Base-by-base conservation (phyloP, 2,329 filamentous ascomycete species). In the Aspergillus fructus region DNA sequence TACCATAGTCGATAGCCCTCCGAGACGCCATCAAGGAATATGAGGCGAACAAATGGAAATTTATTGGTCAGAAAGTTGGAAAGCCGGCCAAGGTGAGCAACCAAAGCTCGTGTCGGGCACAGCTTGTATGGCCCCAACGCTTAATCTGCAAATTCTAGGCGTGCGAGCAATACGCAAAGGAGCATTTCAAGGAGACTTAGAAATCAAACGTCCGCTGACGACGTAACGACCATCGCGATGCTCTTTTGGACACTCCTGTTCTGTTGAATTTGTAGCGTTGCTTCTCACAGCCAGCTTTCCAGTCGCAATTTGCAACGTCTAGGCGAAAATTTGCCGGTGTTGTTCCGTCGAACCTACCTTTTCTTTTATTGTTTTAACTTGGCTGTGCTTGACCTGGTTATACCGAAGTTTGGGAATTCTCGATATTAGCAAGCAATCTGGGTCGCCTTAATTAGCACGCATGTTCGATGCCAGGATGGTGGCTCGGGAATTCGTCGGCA, bases 11-110 rank as follows among this genome's bases (percentile, higher is more conserved):
- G 21, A 68, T 73, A 61, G 76, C 77, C 33, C 81, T 99, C 58
- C 85, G 96, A 64, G 91, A 90, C 63, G 94, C 94, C 30, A 99
- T 99, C 78, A 97, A 96, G 78, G 94, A 99, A 73, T 97, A 97
- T 77, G 94, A 99, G 74, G 89, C 91, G 71, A 97, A 96, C 76
- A 97, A 97, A 74, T 99, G 94, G 94, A 97, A 97, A 78, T 87
- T 89, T 24, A 97, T 97, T 71, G 94, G 94, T 37, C 88, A 91
- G 74, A 97, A 97, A 77, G 91, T 99, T 66, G 92, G 93, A 70
- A 99, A 99, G 78, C 94, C 94, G 49, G 94, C 94, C 66, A 99
- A 99, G 87, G 89, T 91, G 43, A 56, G 58, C 59, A 33, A 19
- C 40, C 8, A 45, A 13, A 59, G 58, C 3, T 7, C 15, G 63